Percentiles rank a stretch among this genome's conserved stretches.
Evolutionary conservation across 1,284 basidiomycete genomes (phyloP).

Genomic region (Ustilago cynodontis): DNA sequence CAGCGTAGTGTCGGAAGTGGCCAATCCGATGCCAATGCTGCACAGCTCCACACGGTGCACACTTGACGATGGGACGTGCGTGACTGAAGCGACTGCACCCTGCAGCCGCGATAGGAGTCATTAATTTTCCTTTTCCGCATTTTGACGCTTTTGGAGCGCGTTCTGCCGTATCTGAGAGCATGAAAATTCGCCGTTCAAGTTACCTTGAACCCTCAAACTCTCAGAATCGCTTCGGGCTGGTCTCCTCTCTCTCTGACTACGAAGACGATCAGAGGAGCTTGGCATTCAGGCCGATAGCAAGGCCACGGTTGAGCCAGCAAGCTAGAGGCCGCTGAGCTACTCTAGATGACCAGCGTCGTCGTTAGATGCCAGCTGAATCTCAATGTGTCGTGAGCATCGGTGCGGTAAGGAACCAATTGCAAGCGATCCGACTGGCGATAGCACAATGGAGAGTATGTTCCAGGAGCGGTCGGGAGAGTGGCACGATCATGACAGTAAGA

Average conservation of each 20-base stretch:
- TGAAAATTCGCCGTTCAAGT: constrained; percentile 24
- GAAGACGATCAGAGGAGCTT: background rate
- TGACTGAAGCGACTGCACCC: background rate
- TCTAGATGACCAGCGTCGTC: too few species aligned
- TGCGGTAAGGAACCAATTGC: too few species aligned
- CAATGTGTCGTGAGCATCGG: too few species aligned
- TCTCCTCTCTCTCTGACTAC: background rate
- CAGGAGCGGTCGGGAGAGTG: background rate
- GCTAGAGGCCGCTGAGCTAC: too few species aligned
- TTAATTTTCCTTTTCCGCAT: constrained; percentile 11
- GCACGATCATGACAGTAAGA: background rate
- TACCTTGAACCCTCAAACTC: constrained; percentile 5
- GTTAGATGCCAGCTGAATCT: too few species aligned
- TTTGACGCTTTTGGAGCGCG: constrained; percentile 8
- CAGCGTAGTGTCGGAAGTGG: constrained; percentile 7
- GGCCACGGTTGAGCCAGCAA: too few species aligned
- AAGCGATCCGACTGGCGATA: too few species aligned
- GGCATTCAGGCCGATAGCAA: background rate
- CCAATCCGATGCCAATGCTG: constrained; percentile 9
- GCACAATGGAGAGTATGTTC: background rate
- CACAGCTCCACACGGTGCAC: background rate
- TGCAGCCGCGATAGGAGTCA: constrained; percentile 13
- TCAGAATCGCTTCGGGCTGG: background rate
- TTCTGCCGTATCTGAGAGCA: background rate
- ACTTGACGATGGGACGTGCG: constrained; percentile 3